Conservation (phyloP, 495 filamentous ascomycete species). For the Parathielavia appendiculata region DNA sequence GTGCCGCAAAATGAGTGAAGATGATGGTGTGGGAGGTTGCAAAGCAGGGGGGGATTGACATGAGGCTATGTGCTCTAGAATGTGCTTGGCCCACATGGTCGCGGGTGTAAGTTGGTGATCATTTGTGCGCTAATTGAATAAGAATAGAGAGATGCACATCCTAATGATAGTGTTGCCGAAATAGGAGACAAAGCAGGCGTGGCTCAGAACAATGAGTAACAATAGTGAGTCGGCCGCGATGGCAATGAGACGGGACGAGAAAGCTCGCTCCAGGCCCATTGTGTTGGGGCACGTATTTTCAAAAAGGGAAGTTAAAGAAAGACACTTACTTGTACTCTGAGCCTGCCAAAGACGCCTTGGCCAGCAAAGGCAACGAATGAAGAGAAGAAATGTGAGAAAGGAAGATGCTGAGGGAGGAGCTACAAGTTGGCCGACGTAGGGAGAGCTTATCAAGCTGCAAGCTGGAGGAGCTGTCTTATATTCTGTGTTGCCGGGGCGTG, state of each 20-base stretch:
- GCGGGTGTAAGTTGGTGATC: background rate
- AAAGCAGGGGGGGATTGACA: background rate
- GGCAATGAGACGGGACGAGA: background rate
- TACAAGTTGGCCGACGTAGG: conserved; percentile 14
- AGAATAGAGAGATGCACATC: background rate
- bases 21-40: background rate
- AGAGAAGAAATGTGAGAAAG: conserved; percentile 18
- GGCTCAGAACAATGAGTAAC: background rate
- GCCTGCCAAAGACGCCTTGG: conserved; percentile 11
- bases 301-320: background rate
- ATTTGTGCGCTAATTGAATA: background rate
- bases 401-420: conserved; percentile 11
- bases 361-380: conserved; percentile 22
- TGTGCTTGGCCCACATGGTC: background rate
- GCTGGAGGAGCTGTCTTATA: conserved; percentile 24
- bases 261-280: conserved; percentile 1
- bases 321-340: conserved; percentile 10
- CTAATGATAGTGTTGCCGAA: background rate
- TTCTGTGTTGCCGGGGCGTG: conserved; percentile 5
- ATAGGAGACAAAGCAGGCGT: background rate
- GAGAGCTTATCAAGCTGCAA: conserved; percentile 18
- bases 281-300: background rate
- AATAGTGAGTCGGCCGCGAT: background rate
- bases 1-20: background rate
- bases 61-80: background rate